Conservation (phyloP, 73 alveolate species). For the Paramecium octaurelia region DNA sequence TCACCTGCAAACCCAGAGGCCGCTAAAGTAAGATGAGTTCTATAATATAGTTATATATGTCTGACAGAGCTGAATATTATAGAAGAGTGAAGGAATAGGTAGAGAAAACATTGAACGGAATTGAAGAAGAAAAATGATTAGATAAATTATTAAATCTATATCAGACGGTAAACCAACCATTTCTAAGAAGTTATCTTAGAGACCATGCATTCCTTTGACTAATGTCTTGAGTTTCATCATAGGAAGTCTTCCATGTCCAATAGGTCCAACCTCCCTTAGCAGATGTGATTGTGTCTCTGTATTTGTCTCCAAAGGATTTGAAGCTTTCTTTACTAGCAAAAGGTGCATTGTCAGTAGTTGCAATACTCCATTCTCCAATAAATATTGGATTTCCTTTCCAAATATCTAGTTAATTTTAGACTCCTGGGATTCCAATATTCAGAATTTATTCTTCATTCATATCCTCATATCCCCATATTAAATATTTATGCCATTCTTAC, state of each 20-base stretch:
- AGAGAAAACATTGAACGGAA: background rate
- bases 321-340: background rate
- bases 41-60: background rate
- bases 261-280: slow-evolving; percentile 49
- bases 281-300: background rate
- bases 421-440: slow-evolving; percentile 1
- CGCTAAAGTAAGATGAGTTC: background rate
- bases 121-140: slow-evolving; percentile 10
- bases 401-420: background rate
- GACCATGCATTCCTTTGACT: slow-evolving; percentile 11
- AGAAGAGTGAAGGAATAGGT: slow-evolving; percentile 18
- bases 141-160: background rate
- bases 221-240: background rate
- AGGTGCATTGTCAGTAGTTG: slow-evolving; percentile 37
- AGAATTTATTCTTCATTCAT: slow-evolving; percentile 23
- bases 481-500: slow-evolving; percentile 50
- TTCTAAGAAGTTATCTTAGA: slow-evolving; percentile 17
- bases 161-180: slow-evolving; percentile 4
- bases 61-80: slow-evolving; percentile 39
- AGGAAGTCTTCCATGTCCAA: slow-evolving; percentile 38
- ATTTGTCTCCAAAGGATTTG: background rate
- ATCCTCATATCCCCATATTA: slow-evolving; percentile 34
- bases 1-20: slow-evolving; percentile 50
- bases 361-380: slow-evolving; percentile 53
- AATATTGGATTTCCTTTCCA: slow-evolving; percentile 40